Evolutionary conservation across 1,284 basidiomycete genomes (phyloP), one percentile per base, ranked within the genome.

Genomic region (Porodaedalea pini): DNA sequence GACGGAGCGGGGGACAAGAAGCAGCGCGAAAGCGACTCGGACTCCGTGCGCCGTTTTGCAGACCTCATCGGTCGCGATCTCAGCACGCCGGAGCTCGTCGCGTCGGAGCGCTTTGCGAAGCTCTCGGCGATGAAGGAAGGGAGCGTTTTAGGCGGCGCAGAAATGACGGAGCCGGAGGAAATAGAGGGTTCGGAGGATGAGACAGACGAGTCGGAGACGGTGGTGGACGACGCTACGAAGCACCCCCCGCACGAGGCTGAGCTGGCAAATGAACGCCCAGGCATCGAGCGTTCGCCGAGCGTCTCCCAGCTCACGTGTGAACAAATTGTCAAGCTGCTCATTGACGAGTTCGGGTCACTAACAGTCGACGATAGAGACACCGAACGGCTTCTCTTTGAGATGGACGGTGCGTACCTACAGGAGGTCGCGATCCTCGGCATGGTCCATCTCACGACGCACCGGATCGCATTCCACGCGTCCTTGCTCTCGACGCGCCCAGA

Each of bases 381-480:
- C 44, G 82, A 85, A 64, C 71, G 71, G 32, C 68, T 86, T 7
- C 59, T 88, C 3, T 68, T 79, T 1, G 82, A 86, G 64, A 70
- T 73, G 3, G 81, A 84, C 64, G 83, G 75, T 0, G 74, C 73
- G 25, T 67, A 81, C 44, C 70, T 80, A 40, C 69, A 74, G 53
- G 78, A 80, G 51, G 76, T 82, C 21, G 70, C 78, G 52, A 73
- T 82, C 51, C 63, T 82, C 43, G 79, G 79, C 32, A 81, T 82
- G 51, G 71, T 85, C 25, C 83, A 86, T 66, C 70, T 87, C 21
- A 88, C 85, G 0, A 83, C 81, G 2, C 83, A 87, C 66, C 77
- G 85, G 5, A 61, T 87, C 13, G 68, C 82, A 0, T 88, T 88
- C 66, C 85, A 87, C 63, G 85, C 85, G 1, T 79, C 82, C 4